Evolutionary conservation across 495 filamentous ascomycete genomes (phyloP).

Genomic region (Cercophora samala): DNA sequence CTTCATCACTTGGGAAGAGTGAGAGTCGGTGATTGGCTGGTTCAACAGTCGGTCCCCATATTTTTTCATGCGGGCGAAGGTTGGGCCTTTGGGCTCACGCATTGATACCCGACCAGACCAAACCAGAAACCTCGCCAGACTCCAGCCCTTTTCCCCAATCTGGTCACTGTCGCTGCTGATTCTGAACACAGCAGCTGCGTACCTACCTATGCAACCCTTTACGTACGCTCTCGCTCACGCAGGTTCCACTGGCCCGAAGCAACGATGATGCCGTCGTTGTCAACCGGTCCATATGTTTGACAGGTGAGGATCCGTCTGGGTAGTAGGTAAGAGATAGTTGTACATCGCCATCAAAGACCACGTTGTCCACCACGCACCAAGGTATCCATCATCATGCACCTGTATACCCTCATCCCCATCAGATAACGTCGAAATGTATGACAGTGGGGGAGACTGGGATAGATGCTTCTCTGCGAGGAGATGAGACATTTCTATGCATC

Average conservation of each 20-base stretch:
- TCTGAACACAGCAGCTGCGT: background rate
- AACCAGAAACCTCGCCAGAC: conserved; percentile 18
- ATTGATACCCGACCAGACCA: conserved; percentile 34
- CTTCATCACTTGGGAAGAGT: conserved; percentile 1
- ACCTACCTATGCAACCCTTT: background rate
- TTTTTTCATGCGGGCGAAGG: conserved; percentile 19
- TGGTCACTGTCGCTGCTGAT: background rate
- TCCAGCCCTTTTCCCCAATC: background rate
- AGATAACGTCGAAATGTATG: background rate
- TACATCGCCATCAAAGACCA: background rate
- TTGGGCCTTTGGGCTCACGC: conserved; percentile 28
- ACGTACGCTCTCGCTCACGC: conserved; percentile 2
- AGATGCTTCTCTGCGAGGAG: background rate
- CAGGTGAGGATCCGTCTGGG: background rate
- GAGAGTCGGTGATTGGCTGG: conserved; percentile 28
- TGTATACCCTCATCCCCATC: background rate
- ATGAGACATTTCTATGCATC: background rate
- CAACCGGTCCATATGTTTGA: background rate
- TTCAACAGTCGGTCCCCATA: background rate
- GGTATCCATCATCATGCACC: background rate
- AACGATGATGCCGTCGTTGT: background rate
- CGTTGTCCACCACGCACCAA: background rate
- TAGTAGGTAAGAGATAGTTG: background rate
- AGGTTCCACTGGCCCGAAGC: conserved; percentile 3
- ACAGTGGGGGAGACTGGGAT: background rate